A percentile compares a stretch with the other conserved stretches of the same genome.
Conservation (phyloP, 805 yeast species). For the Kurtzmaniella fragi region DNA sequence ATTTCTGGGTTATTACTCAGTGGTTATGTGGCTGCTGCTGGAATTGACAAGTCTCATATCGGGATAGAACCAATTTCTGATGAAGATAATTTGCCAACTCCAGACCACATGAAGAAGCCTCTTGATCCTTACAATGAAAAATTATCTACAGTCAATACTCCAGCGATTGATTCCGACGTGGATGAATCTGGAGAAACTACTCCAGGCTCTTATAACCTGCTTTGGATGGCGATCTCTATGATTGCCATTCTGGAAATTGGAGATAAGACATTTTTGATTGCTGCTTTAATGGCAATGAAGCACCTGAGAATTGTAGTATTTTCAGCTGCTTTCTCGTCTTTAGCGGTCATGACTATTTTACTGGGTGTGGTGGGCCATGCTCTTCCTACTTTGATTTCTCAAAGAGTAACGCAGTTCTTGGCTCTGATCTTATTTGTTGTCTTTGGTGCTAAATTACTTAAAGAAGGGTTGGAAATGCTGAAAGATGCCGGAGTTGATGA, state of each 20-base stretch:
- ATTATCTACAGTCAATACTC: background rate
- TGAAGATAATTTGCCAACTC: constrained; percentile 26
- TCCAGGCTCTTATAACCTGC: constrained; percentile 40
- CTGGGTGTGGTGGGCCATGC: constrained; percentile 92
- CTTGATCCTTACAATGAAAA: constrained; percentile 12
- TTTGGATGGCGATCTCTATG: constrained; percentile 83
- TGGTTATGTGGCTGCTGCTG: too few relatives aligned
- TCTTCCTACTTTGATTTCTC: constrained; percentile 77
- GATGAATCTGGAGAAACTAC: constrained; percentile 9
- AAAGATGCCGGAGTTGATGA: constrained; percentile 85
- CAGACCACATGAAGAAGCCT: constrained; percentile 15
- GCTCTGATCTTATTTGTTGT: constrained; percentile 81
- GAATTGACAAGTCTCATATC: constrained; percentile 2
- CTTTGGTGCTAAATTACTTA: constrained; percentile 70
- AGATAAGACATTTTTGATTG: constrained; percentile 93
- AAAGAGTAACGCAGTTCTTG: constrained; percentile 68
- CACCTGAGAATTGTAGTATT: constrained; percentile 82
- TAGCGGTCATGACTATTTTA: constrained; percentile 85
- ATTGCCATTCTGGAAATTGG: constrained; percentile 94
- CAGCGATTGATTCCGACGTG: background rate
- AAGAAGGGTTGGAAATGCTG: constrained; percentile 81
- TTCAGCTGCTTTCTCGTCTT: constrained; percentile 77
- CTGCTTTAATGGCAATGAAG: constrained; percentile 98
- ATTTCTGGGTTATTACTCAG: too few relatives aligned
- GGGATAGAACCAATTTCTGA: constrained; percentile 17